Evolutionary conservation across 2,329 filamentous ascomycete species (phyloP), one percentile per base, ranked within the genome.

Genomic region (Aspergillus phoenicis): DNA sequence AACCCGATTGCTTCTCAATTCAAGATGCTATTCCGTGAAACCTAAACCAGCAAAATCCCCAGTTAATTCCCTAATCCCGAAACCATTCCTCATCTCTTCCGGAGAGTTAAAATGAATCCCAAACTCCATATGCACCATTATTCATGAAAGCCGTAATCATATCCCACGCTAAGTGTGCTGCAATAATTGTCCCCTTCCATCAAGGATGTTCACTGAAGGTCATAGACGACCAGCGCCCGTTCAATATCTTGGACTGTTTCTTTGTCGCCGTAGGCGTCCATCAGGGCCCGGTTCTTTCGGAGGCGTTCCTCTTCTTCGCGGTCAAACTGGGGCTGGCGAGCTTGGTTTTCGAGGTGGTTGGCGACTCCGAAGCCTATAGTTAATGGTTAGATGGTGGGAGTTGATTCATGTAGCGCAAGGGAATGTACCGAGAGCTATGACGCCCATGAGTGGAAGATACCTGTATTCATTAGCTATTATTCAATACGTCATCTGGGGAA

Each of bases 261-360:
- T 62, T 80, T 77, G 56, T 77, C 77, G 11, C 80, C 80, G 57
- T 82, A 82, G 2, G 80, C 78, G 38, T 81, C 78, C 74, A 81
- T 77, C n/a, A 82, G 64, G 5, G 73, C 68, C 51, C 70, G 70
- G 57, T 80, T 79, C 55, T 68, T 73, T 26, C 75, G 73, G 1
- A 75, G 69, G 2, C 75, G 64, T 53, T 75, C 65, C 62, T 77
- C 65, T 59, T 75, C 74, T 43, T 73, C 68, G 8, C 57, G 45
- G 17, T 57, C 17, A 11, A 57, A 33, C 4, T 58, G 60, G 8
- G 24, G 20, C 8, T 53, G 39, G 15, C 55, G 52, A 28, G 57
- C 51, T 20, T 49, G 57, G 26, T 30, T 28, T 30, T 55, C 52
- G 26, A 51, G 62, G 57, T 64, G 60, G 38, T 63, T 66, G 56